A percentile compares a stretch with the other conserved stretches of the same genome.
Conservation (phyloP, 768 basidiomycete genomes). For the Boletus subcaerulescens region DNA sequence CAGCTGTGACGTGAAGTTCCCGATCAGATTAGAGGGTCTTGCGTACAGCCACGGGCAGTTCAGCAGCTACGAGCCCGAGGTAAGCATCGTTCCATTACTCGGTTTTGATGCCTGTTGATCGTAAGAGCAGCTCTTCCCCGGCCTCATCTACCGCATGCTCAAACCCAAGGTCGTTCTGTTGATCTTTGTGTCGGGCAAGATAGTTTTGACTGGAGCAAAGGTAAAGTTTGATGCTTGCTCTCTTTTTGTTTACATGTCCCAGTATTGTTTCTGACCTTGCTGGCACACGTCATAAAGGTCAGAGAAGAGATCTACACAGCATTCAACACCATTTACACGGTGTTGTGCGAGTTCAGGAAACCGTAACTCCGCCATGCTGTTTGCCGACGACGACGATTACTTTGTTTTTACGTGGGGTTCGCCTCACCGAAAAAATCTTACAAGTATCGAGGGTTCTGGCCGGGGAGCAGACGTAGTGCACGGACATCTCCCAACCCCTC, state of each 20-base stretch:
- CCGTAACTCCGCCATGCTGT: constrained; percentile 39
- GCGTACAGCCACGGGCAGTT: constrained; percentile 98
- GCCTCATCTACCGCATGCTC: constrained; percentile 99
- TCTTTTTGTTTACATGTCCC: background rate
- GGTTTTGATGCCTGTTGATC: background rate
- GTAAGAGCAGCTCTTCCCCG: constrained; percentile 81
- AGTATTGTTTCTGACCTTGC: too few relatives aligned
- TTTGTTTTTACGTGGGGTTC: background rate
- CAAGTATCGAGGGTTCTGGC: constrained; percentile 26
- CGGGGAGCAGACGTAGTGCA: constrained; percentile 37
- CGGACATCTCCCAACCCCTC: constrained; percentile 29
- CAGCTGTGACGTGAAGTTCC: constrained; percentile 97
- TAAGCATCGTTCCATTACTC: constrained; percentile 36
- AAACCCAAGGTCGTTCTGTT: constrained; percentile 98
- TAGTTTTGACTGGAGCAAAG: constrained; percentile 98
- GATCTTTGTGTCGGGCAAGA: constrained; percentile 99
- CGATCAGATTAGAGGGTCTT: constrained; percentile 94
- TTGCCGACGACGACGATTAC: constrained; percentile 2
- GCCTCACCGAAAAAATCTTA: constrained; percentile 21
- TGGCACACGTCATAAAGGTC: constrained; percentile 50
- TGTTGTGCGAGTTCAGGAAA: constrained; percentile 93
- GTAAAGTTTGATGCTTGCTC: constrained; percentile 47
- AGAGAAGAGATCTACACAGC: constrained; percentile 99
- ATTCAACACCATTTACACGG: constrained; percentile 99
- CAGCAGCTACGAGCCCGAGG: constrained; percentile 97